Evolutionary conservation across 2,329 filamentous ascomycete genomes (phyloP), one percentile per base, ranked within the genome.

Genomic region (Blastomyces emzantsi): DNA sequence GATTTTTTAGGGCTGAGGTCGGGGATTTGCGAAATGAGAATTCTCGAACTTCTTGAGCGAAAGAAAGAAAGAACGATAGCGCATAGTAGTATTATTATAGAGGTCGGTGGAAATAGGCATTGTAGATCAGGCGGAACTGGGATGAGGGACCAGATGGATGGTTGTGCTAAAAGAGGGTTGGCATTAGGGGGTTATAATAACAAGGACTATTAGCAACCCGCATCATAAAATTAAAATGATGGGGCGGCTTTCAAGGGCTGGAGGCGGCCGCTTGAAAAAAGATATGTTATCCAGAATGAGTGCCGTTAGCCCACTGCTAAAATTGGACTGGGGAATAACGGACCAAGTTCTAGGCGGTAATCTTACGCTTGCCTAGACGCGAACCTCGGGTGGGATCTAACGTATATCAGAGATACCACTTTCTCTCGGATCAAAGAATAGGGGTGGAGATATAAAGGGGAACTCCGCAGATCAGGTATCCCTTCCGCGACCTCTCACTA

Each of bases 161-260:
- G 49, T 55, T 57, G 52, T 45, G 61, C 61, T 62, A 57, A 47
- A 57, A 49, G 41, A 60, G 52, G 61, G 25, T 45, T 62, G 61
- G 61, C 47, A 62, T 52, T 43, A 49, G 17, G 28, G 17, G 36
- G 15, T 56, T 47, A 39, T 41, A 61, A 54, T 54, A 57, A 57
- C 47, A 62, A 36, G 51, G 61, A 39, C 39, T 36, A 41, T 47
- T 51, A 19, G 19, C 36, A 47, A 57, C 49, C 52, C 52, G 52
- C 61, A 62, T 56, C 61, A 62, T 62, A 62, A 62, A 62, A 62
- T 62, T 57, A 62, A 62, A 62, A 62, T 62, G 52, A 62, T 62
- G 61, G 28, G 61, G 55, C 51, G 61, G 51, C 41, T 57, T 57
- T 55, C 51, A 62, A 47, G 61, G 39, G 22, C 52, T 45, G n/a